Base-by-base conservation (phyloP, 2,329 filamentous ascomycete genomes). In the Pseudocercospora cruenta region DNA sequence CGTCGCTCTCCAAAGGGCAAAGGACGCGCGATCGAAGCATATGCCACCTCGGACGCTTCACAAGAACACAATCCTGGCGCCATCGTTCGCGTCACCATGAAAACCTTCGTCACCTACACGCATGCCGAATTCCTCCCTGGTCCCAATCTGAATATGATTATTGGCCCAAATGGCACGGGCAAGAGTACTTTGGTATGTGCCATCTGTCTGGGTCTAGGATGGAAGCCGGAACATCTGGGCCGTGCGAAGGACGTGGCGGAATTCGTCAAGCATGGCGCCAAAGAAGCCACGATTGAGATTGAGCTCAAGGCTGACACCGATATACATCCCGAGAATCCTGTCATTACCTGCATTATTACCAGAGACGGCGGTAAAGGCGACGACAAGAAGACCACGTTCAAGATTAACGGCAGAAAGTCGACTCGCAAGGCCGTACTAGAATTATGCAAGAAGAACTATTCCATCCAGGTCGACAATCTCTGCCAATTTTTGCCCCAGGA, bases 401-500 rank as follows among this genome's bases (percentile, higher is more conserved):
- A 85, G 76, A 78, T 98, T 33, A 90, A 97, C 76, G 89, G 89
- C 47, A 86, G 84, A 69, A 84, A 83, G 4, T 84, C 84, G 9
- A 78, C 78, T 1, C 86, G 88, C 68, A 90, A 89, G 73, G 83
- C 83, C 3, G 85, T 98, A 6, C 84, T 90, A 72, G 80, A 84
- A 9, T 81, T 97, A 58, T 91, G 90, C 67, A 86, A 83, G 66
- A 86, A 83, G 66, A 85, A 84, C 9, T 88, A 96, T 74, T 90
- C 90, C 58, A 98, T 99, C 60, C 95, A 99, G 78, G 92, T 98
- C 70, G 95, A 99, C 82, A 99, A 99, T 72, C 84, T 99, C 1
- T 99, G 95, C 78, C 95, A 99, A 77, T 99, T 99, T 73, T 82
- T 99, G 53, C 95, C 95, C 0, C 95, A 99, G 78, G 95, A 99